phyloP scores from a whole-genome alignment of 2,329 filamentous ascomycete genomes.

The Nannizziopsis barbatae region DNA sequence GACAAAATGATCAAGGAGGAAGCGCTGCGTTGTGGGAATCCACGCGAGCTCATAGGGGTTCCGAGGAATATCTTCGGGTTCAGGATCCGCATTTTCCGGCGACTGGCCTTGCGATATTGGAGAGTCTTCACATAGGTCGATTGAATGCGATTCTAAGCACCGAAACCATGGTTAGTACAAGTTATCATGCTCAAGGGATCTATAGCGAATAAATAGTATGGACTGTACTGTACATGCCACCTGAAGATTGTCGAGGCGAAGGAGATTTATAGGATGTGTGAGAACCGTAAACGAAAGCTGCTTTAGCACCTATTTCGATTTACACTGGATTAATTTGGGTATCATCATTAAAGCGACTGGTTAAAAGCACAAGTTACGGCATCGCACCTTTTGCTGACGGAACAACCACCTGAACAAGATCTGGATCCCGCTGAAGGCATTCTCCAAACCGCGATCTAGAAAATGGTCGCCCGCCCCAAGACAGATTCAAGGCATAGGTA shows the following conservation, averaged over 20 bases:
- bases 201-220: background rate
- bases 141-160: background rate
- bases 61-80: background rate
- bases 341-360: background rate
- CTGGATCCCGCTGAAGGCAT: conserved; percentile 14
- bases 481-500: conserved; percentile 13
- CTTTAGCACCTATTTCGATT: background rate
- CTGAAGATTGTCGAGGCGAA: background rate
- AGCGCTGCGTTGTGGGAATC: conserved; percentile 7
- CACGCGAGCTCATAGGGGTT: conserved; percentile 2
- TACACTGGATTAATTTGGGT: background rate
- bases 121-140: background rate
- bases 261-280: background rate
- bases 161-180: background rate
- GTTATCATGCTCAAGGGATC: background rate
- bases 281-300: conserved; percentile 7
- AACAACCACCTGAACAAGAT: conserved; percentile 12
- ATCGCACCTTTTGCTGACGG: conserved; percentile 8
- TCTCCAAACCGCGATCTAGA: conserved; percentile 16
- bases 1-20: conserved; percentile 25
- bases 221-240: conserved; percentile 1
- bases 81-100: too few species aligned
- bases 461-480: conserved; percentile 17
- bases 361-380: background rate
- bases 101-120: background rate